Percentiles rank a stretch among this genome's conserved stretches.
phyloP scores from a whole-genome alignment of 768 basidiomycete species.

The Hysterangium stoloniferum region DNA sequence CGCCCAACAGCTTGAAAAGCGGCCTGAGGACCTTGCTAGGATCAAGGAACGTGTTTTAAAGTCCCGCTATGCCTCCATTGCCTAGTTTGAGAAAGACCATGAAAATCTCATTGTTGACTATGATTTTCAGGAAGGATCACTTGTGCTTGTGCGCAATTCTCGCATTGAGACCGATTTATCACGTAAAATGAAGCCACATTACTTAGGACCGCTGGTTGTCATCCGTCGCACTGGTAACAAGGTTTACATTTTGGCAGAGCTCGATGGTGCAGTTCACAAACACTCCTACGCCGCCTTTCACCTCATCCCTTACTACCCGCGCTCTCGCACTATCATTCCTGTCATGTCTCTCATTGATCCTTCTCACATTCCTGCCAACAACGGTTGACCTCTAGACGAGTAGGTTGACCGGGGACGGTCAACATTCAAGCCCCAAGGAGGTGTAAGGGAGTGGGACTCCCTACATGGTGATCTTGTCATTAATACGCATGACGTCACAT shows the following conservation, averaged over 20 bases:
- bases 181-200: slow-evolving; percentile 25
- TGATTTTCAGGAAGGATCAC: slow-evolving; percentile 23
- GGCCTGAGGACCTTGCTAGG: slow-evolving; percentile 17
- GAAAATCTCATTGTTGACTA: slow-evolving; percentile 16
- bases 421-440: too few species aligned
- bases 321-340: not conserved
- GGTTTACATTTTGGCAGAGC: slow-evolving; percentile 14
- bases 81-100: slow-evolving; percentile 22
- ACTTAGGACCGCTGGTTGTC: slow-evolving; percentile 33
- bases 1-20: slow-evolving; percentile 22
- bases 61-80: slow-evolving; percentile 16
- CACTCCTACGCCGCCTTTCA: slow-evolving; percentile 14
- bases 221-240: slow-evolving; percentile 17
- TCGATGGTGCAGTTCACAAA: slow-evolving; percentile 16
- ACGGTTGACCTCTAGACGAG: too few species aligned
- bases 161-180: slow-evolving; percentile 24
- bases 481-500: too few species aligned
- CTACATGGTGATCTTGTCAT: too few species aligned
- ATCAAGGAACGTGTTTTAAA: slow-evolving; percentile 16
- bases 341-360: not conserved
- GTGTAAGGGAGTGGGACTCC: too few species aligned
- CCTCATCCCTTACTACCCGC: slow-evolving; percentile 5
- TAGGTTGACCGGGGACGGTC: too few species aligned
- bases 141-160: slow-evolving; percentile 31
- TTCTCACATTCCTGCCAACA: not conserved